Evolutionary conservation across 371 early-diverging fungal genomes (phyloP).

Genomic region (Mucor piriformis): DNA sequence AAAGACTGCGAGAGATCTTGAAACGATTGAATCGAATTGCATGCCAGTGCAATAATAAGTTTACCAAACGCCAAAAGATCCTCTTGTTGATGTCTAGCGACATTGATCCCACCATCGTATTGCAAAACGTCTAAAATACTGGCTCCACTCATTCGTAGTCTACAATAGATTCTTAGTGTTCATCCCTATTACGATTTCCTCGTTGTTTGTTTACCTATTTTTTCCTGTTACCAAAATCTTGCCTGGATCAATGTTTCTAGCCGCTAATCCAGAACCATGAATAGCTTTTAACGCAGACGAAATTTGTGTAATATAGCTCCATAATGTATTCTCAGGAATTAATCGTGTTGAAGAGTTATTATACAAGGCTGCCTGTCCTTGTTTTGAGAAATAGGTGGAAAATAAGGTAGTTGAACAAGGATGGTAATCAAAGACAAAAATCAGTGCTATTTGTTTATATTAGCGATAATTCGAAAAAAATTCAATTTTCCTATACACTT

Average conservation of each 20-base stretch:
- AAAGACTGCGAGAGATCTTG: slow-evolving; percentile 77
- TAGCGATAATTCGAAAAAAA: too few species aligned
- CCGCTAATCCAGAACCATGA: slow-evolving; percentile 83
- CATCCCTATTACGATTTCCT: not conserved
- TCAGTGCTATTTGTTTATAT: slow-evolving; percentile 62
- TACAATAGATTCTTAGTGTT: too few species aligned
- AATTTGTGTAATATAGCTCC: slow-evolving; percentile 82
- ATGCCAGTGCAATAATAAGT: slow-evolving; percentile 76
- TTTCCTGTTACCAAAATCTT: slow-evolving; percentile 82
- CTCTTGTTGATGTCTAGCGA: slow-evolving; percentile 74
- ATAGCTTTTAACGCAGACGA: slow-evolving; percentile 83
- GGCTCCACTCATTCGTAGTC: slow-evolving; percentile 82
- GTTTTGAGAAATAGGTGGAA: slow-evolving; percentile 61
- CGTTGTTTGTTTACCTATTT: slow-evolving; percentile 63
- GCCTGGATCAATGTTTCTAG: slow-evolving; percentile 75
- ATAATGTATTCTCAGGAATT: slow-evolving; percentile 11
- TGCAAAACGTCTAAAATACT: slow-evolving; percentile 85
- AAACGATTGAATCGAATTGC: slow-evolving; percentile 68
- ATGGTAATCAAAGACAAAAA: slow-evolving; percentile 90
- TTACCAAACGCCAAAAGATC: slow-evolving; percentile 88
- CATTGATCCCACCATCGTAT: slow-evolving; percentile 64
- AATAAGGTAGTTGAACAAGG: slow-evolving; percentile 80
- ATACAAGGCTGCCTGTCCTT: slow-evolving; percentile 49
- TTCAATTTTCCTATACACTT: slow-evolving; percentile 1
- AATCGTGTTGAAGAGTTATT: not conserved